Percentiles rank a stretch among this genome's conserved stretches.
Evolutionary conservation across 805 yeast species (phyloP).

Genomic region (Candida pini): DNA sequence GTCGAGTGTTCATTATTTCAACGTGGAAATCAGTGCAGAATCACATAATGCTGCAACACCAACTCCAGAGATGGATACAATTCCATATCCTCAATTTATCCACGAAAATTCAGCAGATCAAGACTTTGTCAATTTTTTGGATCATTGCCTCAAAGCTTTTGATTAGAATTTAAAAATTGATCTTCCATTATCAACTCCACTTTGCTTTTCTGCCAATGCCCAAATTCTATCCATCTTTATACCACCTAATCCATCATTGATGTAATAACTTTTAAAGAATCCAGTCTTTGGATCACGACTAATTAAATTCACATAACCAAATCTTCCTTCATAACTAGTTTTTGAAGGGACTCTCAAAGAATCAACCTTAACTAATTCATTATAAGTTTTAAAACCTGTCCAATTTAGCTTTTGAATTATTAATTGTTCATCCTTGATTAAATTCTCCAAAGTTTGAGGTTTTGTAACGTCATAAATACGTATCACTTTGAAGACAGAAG

Average conservation of each 20-base stretch:
- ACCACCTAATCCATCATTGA: conserved; percentile 75
- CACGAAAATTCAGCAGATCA: background rate
- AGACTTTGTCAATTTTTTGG: background rate
- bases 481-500: conserved; percentile 68
- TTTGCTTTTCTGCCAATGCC: conserved; percentile 71
- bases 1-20: background rate
- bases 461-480: conserved; percentile 58
- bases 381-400: conserved; percentile 62
- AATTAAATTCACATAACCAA: conserved; percentile 47
- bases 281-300: conserved; percentile 33
- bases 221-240: conserved; percentile 78
- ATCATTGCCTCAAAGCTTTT: conserved; percentile 1
- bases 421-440: conserved; percentile 57
- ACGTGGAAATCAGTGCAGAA: too few species aligned
- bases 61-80: too few species aligned
- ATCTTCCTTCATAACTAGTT: conserved; percentile 28
- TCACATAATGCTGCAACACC: too few species aligned
- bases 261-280: conserved; percentile 40
- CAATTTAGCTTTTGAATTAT: conserved; percentile 62
- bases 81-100: background rate
- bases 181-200: conserved; percentile 67
- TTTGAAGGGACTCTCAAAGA: conserved; percentile 36
- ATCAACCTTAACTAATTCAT: conserved; percentile 50
- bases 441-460: conserved; percentile 60
- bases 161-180: conserved; percentile 19